A percentile compares a stretch with the other conserved stretches of the same genome.
Evolutionary conservation across 2,329 filamentous ascomycete species (phyloP).

Genomic region (Colletotrichum spinosum): DNA sequence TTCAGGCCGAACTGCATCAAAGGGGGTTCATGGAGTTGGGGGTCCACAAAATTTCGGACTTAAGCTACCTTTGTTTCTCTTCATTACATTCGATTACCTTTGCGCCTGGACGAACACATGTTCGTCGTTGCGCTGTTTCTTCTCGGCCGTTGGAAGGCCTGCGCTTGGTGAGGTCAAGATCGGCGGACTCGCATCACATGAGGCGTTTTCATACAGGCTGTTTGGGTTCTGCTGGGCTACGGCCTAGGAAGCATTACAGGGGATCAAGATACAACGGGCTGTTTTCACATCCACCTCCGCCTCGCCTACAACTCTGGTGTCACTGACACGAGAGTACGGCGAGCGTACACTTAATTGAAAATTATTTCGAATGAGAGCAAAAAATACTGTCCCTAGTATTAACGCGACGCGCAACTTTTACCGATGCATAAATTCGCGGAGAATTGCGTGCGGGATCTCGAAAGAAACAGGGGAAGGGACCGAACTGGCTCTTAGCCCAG

Average conservation of each 20-base stretch:
- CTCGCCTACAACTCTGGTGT: neutral
- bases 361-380: slow-evolving; percentile 13
- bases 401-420: neutral
- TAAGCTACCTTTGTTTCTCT: slow-evolving; percentile 8
- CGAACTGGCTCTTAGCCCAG: neutral
- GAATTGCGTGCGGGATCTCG: slow-evolving; percentile 8
- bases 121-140: slow-evolving; percentile 10
- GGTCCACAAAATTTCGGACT: slow-evolving; percentile 20
- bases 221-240: slow-evolving; percentile 12
- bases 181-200: slow-evolving; percentile 29
- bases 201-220: slow-evolving; percentile 30
- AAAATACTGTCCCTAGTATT: neutral
- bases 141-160: slow-evolving; percentile 6
- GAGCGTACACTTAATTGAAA: slow-evolving; percentile 11
- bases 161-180: slow-evolving; percentile 7
- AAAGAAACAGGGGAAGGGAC: slow-evolving; percentile 30
- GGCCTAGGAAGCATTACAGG: slow-evolving; percentile 23
- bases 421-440: slow-evolving; percentile 1
- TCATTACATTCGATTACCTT: slow-evolving; percentile 8
- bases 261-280: slow-evolving; percentile 5
- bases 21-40: slow-evolving; percentile 33
- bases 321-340: neutral
- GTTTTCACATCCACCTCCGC: slow-evolving; percentile 9
- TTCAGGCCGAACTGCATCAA: slow-evolving; percentile 32
- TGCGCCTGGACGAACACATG: neutral